Evolutionary conservation across 2,329 filamentous ascomycete genomes (phyloP).

Genomic region (Epichloe gansuensis): DNA sequence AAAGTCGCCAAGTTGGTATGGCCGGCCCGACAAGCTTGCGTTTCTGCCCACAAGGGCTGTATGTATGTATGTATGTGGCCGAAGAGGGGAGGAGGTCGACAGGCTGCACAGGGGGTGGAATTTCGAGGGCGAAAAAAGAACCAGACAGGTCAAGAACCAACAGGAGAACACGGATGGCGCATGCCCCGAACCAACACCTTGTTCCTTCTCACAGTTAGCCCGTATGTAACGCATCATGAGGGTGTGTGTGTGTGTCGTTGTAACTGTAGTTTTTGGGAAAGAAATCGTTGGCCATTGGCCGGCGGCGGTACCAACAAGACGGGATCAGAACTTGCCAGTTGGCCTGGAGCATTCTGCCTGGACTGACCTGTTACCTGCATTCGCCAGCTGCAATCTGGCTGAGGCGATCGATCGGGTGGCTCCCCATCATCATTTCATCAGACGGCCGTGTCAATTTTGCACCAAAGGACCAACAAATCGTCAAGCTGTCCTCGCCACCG

Average conservation of each 20-base stretch:
- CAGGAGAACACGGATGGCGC: background rate
- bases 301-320: background rate
- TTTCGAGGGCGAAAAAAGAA: background rate
- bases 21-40: background rate
- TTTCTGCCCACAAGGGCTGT: background rate
- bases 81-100: background rate
- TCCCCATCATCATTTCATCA: background rate
- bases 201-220: background rate
- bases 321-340: background rate
- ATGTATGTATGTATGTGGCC: background rate
- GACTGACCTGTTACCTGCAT: background rate
- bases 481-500: background rate
- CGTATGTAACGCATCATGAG: background rate
- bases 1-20: background rate
- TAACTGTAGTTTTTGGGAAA: too few species aligned
- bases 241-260: background rate
- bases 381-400: background rate
- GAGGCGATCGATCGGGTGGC: background rate
- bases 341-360: background rate
- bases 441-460: background rate
- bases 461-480: background rate
- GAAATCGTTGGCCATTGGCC: too few species aligned
- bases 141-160: background rate
- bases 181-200: background rate
- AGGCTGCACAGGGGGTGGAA: background rate